These are phyloP conservation scores for Gonapodya prolifera DNA, from an alignment of 192 early-diverging fungal genomes.

Conservation along the genomic window DNA sequence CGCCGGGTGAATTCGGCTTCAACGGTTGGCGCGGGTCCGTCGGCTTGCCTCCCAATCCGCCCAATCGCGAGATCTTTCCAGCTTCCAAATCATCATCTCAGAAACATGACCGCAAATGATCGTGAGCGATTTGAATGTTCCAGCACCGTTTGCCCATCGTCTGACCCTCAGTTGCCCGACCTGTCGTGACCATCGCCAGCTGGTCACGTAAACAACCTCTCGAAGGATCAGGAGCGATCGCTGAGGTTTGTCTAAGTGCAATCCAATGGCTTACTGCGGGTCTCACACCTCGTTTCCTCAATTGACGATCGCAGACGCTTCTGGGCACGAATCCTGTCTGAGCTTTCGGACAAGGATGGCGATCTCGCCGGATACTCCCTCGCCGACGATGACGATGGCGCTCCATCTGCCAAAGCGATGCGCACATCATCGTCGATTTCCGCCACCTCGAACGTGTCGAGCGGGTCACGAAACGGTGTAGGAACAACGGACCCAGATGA, in stretches of 20 bases:
- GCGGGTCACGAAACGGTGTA: neutral
- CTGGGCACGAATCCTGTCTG: neutral
- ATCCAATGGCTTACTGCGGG: neutral
- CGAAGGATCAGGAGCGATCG: neutral
- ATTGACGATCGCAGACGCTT: neutral
- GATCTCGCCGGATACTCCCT: neutral
- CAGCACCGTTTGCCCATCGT: neutral
- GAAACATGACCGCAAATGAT: neutral
- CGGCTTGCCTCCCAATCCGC: no score
- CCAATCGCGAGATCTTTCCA: no score
- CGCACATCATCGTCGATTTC: neutral
- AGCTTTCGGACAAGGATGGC: neutral
- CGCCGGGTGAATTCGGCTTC: no score
- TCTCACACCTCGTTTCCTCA: no score
- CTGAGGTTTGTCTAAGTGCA: neutral
- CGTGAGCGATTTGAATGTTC: neutral
- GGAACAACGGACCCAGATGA: neutral
- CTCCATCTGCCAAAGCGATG: neutral
- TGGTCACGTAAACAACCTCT: neutral
- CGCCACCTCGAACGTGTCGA: neutral
- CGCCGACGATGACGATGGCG: neutral
- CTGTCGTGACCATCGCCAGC: neutral
- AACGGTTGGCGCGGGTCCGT: no score
- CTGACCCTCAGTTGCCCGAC: neutral
- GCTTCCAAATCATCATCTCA: neutral